These are phyloP conservation scores for Aspergillus niger DNA, from an alignment of 2,329 filamentous ascomycete species.

Conservation along the genomic window DNA sequence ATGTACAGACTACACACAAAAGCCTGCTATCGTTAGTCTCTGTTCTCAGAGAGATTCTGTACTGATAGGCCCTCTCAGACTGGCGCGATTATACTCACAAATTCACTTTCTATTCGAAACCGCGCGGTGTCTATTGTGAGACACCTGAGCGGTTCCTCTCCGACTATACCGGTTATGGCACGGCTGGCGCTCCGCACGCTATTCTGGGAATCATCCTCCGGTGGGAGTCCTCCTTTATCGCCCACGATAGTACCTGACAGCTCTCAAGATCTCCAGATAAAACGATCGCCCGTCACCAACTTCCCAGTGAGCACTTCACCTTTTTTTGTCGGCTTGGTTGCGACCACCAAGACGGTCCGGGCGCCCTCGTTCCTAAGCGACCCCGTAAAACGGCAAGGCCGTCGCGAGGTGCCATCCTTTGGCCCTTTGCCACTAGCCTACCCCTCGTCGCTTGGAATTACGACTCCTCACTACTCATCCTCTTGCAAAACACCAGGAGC, in stretches of 20 bases:
- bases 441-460: constrained; percentile 15
- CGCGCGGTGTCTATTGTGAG: neutral
- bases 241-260: constrained; percentile 6
- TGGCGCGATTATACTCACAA: no score
- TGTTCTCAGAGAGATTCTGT: neutral
- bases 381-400: neutral
- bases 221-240: neutral
- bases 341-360: constrained; percentile 5
- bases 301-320: neutral
- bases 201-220: neutral
- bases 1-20: neutral
- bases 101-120: neutral
- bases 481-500: neutral
- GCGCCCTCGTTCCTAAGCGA: neutral
- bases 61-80: neutral
- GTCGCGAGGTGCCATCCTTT: neutral
- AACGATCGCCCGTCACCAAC: neutral
- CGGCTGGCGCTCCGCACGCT: constrained; percentile 20
- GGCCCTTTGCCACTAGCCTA: constrained; percentile 10
- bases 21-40: neutral
- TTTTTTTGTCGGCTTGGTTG: neutral
- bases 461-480: neutral
- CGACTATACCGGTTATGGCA: constrained; percentile 11
- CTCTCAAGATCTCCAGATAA: constrained; percentile 5
- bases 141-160: constrained; percentile 6